Percentiles rank a stretch among this genome's conserved stretches.
Conservation (phyloP, 768 basidiomycete species). For the Tricholomella constricta region DNA sequence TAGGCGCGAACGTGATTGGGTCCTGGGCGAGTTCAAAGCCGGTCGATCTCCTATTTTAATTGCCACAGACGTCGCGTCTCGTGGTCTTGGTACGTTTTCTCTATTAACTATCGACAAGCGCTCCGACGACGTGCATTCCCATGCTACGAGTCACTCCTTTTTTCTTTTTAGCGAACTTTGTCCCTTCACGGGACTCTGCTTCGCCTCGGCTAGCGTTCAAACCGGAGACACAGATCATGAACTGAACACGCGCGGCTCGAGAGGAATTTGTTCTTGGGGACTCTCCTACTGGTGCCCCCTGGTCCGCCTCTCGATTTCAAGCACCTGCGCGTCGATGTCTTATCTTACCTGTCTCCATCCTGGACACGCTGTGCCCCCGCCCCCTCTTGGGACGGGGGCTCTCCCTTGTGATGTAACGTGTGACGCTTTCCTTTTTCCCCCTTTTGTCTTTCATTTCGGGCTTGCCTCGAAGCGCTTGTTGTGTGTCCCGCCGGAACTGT, state of each 20-base stretch:
- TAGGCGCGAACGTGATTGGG: constrained; percentile 99
- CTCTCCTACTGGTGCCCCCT: constrained; percentile 3
- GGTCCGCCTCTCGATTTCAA: constrained; percentile 39
- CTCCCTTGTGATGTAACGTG: constrained; percentile 37
- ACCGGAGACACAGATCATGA: constrained; percentile 40
- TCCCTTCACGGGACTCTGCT: constrained; percentile 17
- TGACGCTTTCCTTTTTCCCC: constrained; percentile 16
- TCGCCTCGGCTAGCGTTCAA: constrained; percentile 32
- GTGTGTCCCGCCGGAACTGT: constrained; percentile 32
- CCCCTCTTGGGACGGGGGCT: constrained; percentile 34
- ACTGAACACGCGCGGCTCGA: constrained; percentile 36
- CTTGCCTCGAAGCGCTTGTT: constrained; percentile 51
- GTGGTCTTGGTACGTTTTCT: constrained; percentile 95
- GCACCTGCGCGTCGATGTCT: constrained; percentile 47
- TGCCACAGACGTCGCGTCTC: constrained; percentile 98
- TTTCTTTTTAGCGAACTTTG: constrained; percentile 19
- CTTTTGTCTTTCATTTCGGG: constrained; percentile 28
- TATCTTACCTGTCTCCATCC: constrained; percentile 54
- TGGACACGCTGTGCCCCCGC: constrained; percentile 48
- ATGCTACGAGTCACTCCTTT: constrained; percentile 23
- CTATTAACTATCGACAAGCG: constrained; percentile 58
- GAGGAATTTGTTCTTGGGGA: constrained; percentile 29
- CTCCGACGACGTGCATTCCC: constrained; percentile 34
- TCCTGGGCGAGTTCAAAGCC: constrained; percentile 96
- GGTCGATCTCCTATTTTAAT: constrained; percentile 97